Base-by-base conservation (phyloP, 805 yeast species). In the Metschnikowia anglica region DNA sequence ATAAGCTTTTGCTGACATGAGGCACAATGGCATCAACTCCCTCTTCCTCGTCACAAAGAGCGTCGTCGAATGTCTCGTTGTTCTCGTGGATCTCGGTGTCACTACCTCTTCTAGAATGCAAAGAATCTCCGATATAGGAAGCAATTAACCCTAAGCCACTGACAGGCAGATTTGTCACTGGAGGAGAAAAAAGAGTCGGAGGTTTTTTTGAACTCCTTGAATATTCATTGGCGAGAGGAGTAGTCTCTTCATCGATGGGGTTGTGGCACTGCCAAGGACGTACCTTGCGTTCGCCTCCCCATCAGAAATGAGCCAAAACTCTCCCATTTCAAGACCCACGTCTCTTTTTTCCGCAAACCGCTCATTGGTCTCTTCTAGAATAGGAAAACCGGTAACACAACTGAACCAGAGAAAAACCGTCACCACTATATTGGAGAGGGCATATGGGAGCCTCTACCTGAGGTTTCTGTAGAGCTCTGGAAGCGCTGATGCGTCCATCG, bases 301-400 rank as follows among this genome's bases (percentile, higher is more conserved):
- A 17, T 10, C 41, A 7, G 9, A 33, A 17, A 12, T 44, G 39
- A 23, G 38, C 23, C 38, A 65, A 36, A 25, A 43, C 40, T 75
- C 79, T 23, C 81, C 81, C 10, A 68, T 18, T 19, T 65, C 73
- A 4, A 76, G 51, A 4, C 80, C 79, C 27, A 55, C 46, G 53
- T 79, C 83, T 41, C 62, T 64, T 37, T 66, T 60, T 37, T 60
- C 47, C 44, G 63, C 67, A 29, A 61, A 56, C 16, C 57, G 53
- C 12, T 64, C 70, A 49, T 75, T 79, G 3, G 82, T 76, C 54
- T 79, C 83, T 47, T 77, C 80, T 30, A 79, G 58, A 47, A 77
- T 77, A 33, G 79, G 62, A 35, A 73, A 52, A 2, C 76, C 74
- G 30, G 63, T 44, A 1, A 67, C 10, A 29, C 70, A 44, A 35